These are phyloP conservation scores for Rugosomyces carneus DNA, from an alignment of 1,284 basidiomycete species.

Conservation along the genomic window DNA sequence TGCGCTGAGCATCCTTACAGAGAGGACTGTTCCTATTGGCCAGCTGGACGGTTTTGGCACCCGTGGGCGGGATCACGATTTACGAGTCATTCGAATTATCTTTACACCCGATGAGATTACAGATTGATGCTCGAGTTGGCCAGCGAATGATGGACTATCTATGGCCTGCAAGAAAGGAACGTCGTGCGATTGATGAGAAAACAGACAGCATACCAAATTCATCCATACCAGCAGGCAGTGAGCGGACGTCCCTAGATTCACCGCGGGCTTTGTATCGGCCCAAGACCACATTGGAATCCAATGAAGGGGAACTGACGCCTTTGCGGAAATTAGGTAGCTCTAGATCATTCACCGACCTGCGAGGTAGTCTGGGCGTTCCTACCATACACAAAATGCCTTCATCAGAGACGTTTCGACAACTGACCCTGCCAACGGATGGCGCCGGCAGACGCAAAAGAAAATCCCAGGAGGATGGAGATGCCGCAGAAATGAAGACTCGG, in stretches of 20 bases:
- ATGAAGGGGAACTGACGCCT: conserved; percentile 22
- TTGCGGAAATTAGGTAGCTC: conserved; percentile 52
- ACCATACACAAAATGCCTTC: conserved; percentile 29
- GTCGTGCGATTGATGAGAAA: conserved; percentile 28
- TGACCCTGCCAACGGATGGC: conserved; percentile 14
- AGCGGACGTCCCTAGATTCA: conserved; percentile 34
- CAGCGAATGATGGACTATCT: conserved; percentile 86
- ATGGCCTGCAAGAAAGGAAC: conserved; percentile 61
- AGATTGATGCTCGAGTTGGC: conserved; percentile 82
- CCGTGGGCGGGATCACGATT: conserved; percentile 92
- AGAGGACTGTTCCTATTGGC: conserved; percentile 63
- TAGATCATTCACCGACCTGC: conserved; percentile 66
- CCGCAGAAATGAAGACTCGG: conserved; percentile 71
- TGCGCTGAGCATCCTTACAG: conserved; percentile 28
- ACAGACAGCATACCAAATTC: conserved; percentile 11
- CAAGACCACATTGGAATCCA: conserved; percentile 22
- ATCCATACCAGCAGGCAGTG: neutral
- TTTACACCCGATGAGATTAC: conserved; percentile 84
- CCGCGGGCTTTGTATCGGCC: conserved; percentile 28
- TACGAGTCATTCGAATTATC: conserved; percentile 81
- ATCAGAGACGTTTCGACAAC: conserved; percentile 23
- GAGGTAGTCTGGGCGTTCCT: conserved; percentile 30
- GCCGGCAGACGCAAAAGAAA: conserved; percentile 16
- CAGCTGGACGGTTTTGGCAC: conserved; percentile 78
- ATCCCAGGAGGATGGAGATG: conserved; percentile 36